Conservation (phyloP, 1,139 yeast species). For the Groenewaldozyma auringiensis region DNA sequence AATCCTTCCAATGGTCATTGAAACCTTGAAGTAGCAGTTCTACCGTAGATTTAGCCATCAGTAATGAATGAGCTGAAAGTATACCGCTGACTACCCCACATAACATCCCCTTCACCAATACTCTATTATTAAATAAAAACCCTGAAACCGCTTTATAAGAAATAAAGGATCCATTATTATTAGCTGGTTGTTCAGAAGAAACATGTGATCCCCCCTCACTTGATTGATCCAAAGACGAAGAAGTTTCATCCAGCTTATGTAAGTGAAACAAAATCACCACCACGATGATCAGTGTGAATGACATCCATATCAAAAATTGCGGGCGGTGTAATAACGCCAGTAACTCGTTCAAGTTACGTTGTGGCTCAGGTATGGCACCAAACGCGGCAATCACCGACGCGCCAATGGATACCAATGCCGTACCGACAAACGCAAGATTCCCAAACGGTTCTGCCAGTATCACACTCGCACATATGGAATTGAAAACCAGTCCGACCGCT, state of each 20-base stretch:
- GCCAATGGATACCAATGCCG: conserved; percentile 61
- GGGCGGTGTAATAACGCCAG: conserved; percentile 35
- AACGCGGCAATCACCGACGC: conserved; percentile 75
- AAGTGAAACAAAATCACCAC: conserved; percentile 23
- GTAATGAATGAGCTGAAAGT: conserved; percentile 75
- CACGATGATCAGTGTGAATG: conserved; percentile 25
- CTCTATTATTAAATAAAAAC: not conserved
- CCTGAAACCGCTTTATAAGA: not conserved
- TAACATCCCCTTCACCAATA: conserved; percentile 40
- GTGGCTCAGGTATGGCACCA: conserved; percentile 52
- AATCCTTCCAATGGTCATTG: conserved; percentile 28
- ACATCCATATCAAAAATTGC: conserved; percentile 44
- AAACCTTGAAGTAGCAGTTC: conserved; percentile 46
- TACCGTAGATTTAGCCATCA: conserved; percentile 76
- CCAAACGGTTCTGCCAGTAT: conserved; percentile 66
- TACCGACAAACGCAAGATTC: conserved; percentile 50
- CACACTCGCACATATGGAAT: conserved; percentile 64
- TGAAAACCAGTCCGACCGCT: conserved; percentile 84
- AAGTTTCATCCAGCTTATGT: conserved; percentile 5
- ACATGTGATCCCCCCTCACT: not conserved
- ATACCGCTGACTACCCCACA: conserved; percentile 72
- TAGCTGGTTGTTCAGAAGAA: not conserved
- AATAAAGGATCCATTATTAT: not conserved
- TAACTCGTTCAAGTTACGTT: conserved; percentile 42
- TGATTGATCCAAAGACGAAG: conserved; percentile 1